Base-by-base conservation (phyloP, 176 grass and related monocot species). In the Saccharum officinarum region DNA sequence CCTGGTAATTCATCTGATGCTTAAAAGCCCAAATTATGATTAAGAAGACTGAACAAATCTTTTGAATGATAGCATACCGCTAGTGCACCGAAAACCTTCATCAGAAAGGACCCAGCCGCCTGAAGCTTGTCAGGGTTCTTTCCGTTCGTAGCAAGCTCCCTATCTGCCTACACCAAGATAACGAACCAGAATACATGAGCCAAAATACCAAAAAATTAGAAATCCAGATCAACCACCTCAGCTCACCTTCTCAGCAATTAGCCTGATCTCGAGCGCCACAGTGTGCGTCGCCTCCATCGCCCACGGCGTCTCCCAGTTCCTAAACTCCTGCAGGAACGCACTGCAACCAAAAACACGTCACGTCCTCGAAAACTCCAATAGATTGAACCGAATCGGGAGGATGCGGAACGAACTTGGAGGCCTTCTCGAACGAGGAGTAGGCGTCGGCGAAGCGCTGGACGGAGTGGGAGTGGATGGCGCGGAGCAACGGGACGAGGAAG, bases 301-400 rank as follows among this genome's bases (percentile, higher is more conserved):
- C 97, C 97, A 99, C 7, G 91, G 78, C 8, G 88, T 91, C 67
- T 99, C 97, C 97, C 97, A 99, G 86, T 96, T 99, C 73, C 97
- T 72, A 79, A 99, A 99, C 82, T 99, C 97, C 88, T 92, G 93
- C 67, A 99, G 81, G 77, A 99, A 99, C 33, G 97, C 92, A 26
- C 97, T 99, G 86, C 67, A 87, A 86, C 49, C 76, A 80, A 71
- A 80, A 60, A 25, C 39, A 78, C 71, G 64, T 61, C 28, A 88
- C 82, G 50, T 59, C 39, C 18, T 44, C 64, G 1, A 10, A 67
- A 76, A 45, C 26, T 5, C 67, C 23, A 38, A 31, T 10, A 30
- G 16, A 47, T 9, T 3, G 50, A 83, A 41, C 11, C 25, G 89
- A 86, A 80, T 52, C 13, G 33, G 72, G 30, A 20, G 70, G 36